These are phyloP conservation scores for Poa pratensis DNA, from an alignment of 176 grass and related monocot species.

Conservation along the genomic window DNA sequence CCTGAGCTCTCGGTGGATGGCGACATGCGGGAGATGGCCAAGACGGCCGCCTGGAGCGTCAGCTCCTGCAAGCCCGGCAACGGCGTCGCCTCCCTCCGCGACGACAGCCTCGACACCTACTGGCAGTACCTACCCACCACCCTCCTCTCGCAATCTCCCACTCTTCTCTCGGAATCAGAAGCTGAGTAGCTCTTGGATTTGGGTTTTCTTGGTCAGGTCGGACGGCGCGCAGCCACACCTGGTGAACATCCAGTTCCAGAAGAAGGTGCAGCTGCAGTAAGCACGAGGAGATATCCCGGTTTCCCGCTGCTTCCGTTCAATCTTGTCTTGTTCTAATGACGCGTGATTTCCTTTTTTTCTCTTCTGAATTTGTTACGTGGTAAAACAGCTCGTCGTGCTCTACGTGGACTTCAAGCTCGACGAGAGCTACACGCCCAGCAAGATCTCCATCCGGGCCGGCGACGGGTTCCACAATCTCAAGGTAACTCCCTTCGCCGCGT, in stretches of 20 bases:
- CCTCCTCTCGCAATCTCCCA: not conserved
- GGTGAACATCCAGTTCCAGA: conserved; percentile 97
- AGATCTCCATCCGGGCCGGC: conserved; percentile 86
- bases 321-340: not conserved
- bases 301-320: not conserved
- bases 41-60: conserved; percentile 90
- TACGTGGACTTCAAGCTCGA: conserved; percentile 98
- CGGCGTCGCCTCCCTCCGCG: conserved; percentile 77
- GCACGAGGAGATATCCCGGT: too few species aligned
- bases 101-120: conserved; percentile 81
- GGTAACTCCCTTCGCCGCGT: conserved; percentile 42
- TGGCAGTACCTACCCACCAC: conserved; percentile 51
- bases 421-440: conserved; percentile 97
- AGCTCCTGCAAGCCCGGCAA: conserved; percentile 95
- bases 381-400: conserved; percentile 67
- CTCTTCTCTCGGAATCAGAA: not conserved
- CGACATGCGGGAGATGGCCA: conserved; percentile 79
- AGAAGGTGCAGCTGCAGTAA: conserved; percentile 93
- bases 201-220: conserved; percentile 52
- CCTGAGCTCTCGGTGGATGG: conserved; percentile 61
- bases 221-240: conserved; percentile 94
- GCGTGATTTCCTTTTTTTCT: not conserved
- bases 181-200: not conserved
- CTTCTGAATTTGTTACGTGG: not conserved
- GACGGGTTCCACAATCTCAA: conserved; percentile 99